phyloP scores from a whole-genome alignment of 805 yeast genomes.

The Candida corydali region DNA sequence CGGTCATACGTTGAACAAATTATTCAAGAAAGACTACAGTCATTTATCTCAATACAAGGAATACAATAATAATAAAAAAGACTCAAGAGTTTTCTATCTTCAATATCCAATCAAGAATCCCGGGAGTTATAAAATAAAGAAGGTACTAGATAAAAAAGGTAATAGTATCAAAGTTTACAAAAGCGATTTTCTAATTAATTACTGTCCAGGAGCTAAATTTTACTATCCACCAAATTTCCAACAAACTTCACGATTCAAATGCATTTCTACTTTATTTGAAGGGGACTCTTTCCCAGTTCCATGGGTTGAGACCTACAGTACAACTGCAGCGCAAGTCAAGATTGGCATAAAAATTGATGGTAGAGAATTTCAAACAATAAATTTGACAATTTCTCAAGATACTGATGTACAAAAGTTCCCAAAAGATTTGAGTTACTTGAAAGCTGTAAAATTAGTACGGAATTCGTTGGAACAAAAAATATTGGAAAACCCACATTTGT shows the following conservation, averaged over 20 bases:
- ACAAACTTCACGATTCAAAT: conserved; percentile 40
- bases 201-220: conserved; percentile 74
- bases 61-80: conserved; percentile 22
- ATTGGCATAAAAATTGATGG: conserved; percentile 26
- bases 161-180: conserved; percentile 57
- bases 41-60: conserved; percentile 23
- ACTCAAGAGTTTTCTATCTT: conserved; percentile 46
- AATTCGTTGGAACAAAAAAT: conserved; percentile 34
- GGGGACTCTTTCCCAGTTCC: conserved; percentile 35
- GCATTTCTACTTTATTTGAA: conserved; percentile 43
- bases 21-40: conserved; percentile 25
- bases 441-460: conserved; percentile 20
- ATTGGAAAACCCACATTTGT: conserved; percentile 13
- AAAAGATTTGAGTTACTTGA: conserved; percentile 36
- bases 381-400: conserved; percentile 18
- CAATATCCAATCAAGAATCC: conserved; percentile 63
- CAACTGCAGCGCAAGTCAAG: conserved; percentile 54
- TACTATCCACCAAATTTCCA: conserved; percentile 25
- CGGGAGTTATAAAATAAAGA: conserved; percentile 71
- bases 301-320: conserved; percentile 60
- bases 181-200: conserved; percentile 61
- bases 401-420: conserved; percentile 1
- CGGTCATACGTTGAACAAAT: conserved; percentile 47
- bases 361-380: conserved; percentile 16
- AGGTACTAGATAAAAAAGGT: conserved; percentile 63